Conservation (phyloP, 768 basidiomycete genomes). For the Mycena chlorophos region DNA sequence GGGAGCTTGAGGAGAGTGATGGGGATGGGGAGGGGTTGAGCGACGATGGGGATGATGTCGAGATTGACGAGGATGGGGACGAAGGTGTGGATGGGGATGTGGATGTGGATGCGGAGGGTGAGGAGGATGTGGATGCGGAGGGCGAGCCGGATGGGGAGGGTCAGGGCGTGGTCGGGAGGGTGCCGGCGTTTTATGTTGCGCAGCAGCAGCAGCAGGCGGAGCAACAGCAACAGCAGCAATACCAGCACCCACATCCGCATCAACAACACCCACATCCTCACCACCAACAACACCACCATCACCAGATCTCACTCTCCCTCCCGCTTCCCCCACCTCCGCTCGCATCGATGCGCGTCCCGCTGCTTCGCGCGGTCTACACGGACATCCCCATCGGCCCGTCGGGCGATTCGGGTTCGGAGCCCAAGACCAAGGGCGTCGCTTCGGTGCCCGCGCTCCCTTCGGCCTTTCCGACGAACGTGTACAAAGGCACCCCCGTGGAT, state of each 20-base stretch:
- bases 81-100: slow-evolving; percentile 2
- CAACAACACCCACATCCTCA: background rate
- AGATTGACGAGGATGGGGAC: slow-evolving; percentile 2
- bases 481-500: slow-evolving; percentile 18
- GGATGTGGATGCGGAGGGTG: background rate
- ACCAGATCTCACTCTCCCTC: background rate
- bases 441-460: too few relatives aligned
- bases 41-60: background rate
- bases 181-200: background rate
- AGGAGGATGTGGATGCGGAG: background rate
- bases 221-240: background rate
- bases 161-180: too few relatives aligned
- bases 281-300: background rate
- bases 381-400: slow-evolving; percentile 1
- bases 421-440: too few relatives aligned
- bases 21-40: slow-evolving; percentile 11
- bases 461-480: background rate
- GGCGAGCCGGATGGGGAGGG: background rate
- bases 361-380: background rate
- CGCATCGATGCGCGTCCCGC: background rate
- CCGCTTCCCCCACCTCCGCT: background rate
- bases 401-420: too few relatives aligned
- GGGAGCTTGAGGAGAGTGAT: slow-evolving; percentile 22
- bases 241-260: background rate
- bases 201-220: background rate